These are phyloP conservation scores for Cenococcum geophilum DNA, from an alignment of 495 filamentous ascomycete genomes.

Conservation along the genomic window DNA sequence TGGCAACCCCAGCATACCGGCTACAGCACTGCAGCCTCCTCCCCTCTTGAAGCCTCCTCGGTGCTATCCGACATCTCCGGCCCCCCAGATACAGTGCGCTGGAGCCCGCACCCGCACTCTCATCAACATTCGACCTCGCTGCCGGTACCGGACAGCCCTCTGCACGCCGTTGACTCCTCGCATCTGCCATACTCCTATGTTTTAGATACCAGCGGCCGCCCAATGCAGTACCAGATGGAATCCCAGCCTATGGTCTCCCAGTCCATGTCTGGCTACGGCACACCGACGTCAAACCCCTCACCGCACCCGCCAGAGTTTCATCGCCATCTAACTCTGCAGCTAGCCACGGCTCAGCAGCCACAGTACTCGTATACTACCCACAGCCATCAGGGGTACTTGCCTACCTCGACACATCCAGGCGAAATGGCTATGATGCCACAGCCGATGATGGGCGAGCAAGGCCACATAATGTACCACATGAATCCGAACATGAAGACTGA, in stretches of 20 bases:
- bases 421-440: slow-evolving; percentile 31
- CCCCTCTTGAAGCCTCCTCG: slow-evolving; percentile 23
- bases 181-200: slow-evolving; percentile 24
- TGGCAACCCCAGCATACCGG: slow-evolving; percentile 23
- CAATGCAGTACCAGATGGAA: slow-evolving; percentile 30
- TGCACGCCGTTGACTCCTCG: slow-evolving; percentile 14
- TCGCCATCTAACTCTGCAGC: slow-evolving; percentile 21
- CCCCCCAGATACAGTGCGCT: slow-evolving; percentile 16
- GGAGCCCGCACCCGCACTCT: slow-evolving; percentile 21
- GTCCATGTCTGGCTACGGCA: slow-evolving; percentile 22
- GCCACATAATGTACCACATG: slow-evolving; percentile 29
- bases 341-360: slow-evolving; percentile 13
- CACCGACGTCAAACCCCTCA: slow-evolving; percentile 25
- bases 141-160: slow-evolving; percentile 18
- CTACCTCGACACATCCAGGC: slow-evolving; percentile 21
- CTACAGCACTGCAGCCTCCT: slow-evolving; percentile 20
- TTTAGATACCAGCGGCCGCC: slow-evolving; percentile 24
- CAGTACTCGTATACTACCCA: slow-evolving; percentile 14
- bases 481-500: slow-evolving; percentile 28
- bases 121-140: slow-evolving; percentile 22
- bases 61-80: slow-evolving; percentile 13
- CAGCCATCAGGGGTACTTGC: slow-evolving; percentile 17
- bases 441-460: slow-evolving; percentile 26
- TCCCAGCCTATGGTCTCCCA: slow-evolving; percentile 23
- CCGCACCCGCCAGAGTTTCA: slow-evolving; percentile 22